These are phyloP conservation scores for Termitomyces sp. DNA, from an alignment of 768 basidiomycete species.

Conservation along the genomic window DNA sequence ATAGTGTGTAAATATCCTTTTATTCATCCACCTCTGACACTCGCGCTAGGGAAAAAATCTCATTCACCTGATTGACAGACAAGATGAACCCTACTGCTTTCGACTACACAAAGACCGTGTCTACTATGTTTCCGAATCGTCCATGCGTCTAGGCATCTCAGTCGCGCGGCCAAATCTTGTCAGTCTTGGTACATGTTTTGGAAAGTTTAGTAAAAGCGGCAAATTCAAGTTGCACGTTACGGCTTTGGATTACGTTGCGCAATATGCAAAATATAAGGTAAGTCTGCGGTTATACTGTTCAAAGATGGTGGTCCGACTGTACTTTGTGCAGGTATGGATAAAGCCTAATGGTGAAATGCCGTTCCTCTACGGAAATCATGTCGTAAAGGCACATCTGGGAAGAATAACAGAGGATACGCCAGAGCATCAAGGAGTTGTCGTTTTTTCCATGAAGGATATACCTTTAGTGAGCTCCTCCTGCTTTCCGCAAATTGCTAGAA, in stretches of 20 bases:
- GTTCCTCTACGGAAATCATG: conserved; percentile 97
- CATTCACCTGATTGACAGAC: conserved; percentile 90
- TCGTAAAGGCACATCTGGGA: conserved; percentile 97
- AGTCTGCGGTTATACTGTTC: conserved; percentile 7
- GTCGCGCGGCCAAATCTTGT: conserved; percentile 91
- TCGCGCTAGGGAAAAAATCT: conserved; percentile 84
- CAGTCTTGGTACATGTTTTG: conserved; percentile 93
- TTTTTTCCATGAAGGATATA: conserved; percentile 93
- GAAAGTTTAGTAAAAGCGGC: conserved; percentile 95
- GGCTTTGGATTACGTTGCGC: conserved; percentile 86
- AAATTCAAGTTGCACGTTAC: conserved; percentile 99
- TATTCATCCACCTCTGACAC: neutral
- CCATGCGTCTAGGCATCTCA: conserved; percentile 90
- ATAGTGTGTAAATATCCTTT: conserved; percentile 53
- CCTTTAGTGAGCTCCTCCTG: conserved; percentile 65
- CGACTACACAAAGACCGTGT: conserved; percentile 92
- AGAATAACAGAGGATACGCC: conserved; percentile 98
- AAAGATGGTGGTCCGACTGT: neutral
- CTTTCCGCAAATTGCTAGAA: conserved; percentile 4
- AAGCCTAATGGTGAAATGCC: conserved; percentile 99
- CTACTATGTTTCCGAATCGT: conserved; percentile 93
- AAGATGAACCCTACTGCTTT: conserved; percentile 95
- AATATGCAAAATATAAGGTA: conserved; percentile 98
- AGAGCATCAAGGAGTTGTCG: conserved; percentile 97
- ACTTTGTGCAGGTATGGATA: conserved; percentile 80